These are phyloP conservation scores for Euphrasia confusa DNA, from an alignment of 257 asterid genomes.

Conservation along the genomic window DNA sequence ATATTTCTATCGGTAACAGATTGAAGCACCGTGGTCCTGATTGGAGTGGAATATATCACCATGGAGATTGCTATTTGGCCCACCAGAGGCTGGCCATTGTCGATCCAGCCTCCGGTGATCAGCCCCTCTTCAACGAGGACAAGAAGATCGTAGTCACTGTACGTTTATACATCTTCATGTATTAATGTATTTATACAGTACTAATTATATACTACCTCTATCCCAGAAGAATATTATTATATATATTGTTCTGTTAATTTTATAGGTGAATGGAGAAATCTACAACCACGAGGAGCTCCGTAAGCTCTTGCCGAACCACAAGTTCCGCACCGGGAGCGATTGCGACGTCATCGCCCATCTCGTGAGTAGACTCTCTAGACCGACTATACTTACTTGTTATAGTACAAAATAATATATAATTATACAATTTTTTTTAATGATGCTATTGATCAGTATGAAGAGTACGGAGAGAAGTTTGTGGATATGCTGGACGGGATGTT, in stretches of 20 bases:
- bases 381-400: neutral
- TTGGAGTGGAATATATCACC: conserved; percentile 92
- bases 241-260: too few species aligned
- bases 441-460: conserved; percentile 70
- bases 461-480: conserved; percentile 76
- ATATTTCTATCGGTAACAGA: conserved; percentile 23
- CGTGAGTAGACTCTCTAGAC: conserved; percentile 41
- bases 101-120: conserved; percentile 98
- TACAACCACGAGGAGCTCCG: conserved; percentile 87
- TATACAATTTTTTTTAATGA: neutral
- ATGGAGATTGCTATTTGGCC: conserved; percentile 66
- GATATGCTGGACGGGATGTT: conserved; percentile 98
- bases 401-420: too few species aligned
- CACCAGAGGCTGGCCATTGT: conserved; percentile 91
- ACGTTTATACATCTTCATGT: conserved; percentile 8
- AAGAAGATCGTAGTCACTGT: conserved; percentile 76
- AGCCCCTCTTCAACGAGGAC: conserved; percentile 84
- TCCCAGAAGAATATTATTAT: too few species aligned
- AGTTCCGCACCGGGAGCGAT: conserved; percentile 83
- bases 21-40: conserved; percentile 99
- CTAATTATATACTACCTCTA: too few species aligned
- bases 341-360: conserved; percentile 99
- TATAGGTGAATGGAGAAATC: conserved; percentile 93
- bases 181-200: too few species aligned
- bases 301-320: conserved; percentile 61